Conservation (phyloP, 306 rosid genomes). For the Inga oerstediana region DNA sequence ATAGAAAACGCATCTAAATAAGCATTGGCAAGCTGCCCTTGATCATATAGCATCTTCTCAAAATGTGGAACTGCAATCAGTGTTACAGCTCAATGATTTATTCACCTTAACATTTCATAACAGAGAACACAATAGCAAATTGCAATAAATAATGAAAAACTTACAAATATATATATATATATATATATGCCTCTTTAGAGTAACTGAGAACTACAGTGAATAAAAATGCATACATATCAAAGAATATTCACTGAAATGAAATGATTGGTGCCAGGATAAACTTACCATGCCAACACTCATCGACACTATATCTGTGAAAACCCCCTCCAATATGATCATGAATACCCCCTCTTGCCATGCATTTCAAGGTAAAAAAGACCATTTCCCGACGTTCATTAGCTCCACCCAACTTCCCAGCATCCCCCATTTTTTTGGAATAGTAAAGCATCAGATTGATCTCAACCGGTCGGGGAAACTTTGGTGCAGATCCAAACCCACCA, state of each 20-base stretch:
- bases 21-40: slow-evolving; percentile 85
- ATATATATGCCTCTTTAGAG: slow-evolving; percentile 5
- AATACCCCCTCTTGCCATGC: slow-evolving; percentile 95
- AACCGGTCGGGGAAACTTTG: slow-evolving; percentile 97
- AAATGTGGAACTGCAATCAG: slow-evolving; percentile 91
- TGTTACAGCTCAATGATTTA: slow-evolving; percentile 30
- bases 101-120: slow-evolving; percentile 28
- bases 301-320: slow-evolving; percentile 96
- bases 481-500: slow-evolving; percentile 96
- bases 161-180: slow-evolving; percentile 8
- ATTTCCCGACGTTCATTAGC: slow-evolving; percentile 53
- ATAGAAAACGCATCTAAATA: slow-evolving; percentile 81
- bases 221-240: slow-evolving; percentile 19
- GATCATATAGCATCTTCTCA: slow-evolving; percentile 98
- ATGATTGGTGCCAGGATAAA: slow-evolving; percentile 33
- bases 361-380: slow-evolving; percentile 73
- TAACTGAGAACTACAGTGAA: slow-evolving; percentile 22
- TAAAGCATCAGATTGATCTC: slow-evolving; percentile 89
- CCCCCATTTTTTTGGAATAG: slow-evolving; percentile 71
- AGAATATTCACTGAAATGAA: slow-evolving; percentile 24
- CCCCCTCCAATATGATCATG: slow-evolving; percentile 97
- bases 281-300: slow-evolving; percentile 98
- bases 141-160: slow-evolving; percentile 13
- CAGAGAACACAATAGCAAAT: slow-evolving; percentile 25
- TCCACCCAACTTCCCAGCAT: slow-evolving; percentile 51